These are phyloP conservation scores for Henningerozyma blattae DNA, from an alignment of 805 yeast species.

Conservation along the genomic window DNA sequence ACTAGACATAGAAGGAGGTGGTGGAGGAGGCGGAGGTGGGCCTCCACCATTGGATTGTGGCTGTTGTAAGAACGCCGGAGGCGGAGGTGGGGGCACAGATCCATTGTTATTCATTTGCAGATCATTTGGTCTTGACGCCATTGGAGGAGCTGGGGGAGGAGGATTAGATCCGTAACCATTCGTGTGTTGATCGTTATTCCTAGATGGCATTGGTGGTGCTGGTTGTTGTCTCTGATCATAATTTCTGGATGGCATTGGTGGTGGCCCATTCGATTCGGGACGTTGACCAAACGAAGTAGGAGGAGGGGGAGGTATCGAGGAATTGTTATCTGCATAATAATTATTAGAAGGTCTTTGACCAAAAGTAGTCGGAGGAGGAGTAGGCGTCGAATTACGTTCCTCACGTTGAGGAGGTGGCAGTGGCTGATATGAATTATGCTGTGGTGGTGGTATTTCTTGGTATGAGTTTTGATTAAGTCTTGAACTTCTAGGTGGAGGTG, in stretches of 20 bases:
- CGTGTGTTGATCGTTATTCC: no score
- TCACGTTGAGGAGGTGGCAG: conserved; percentile 4
- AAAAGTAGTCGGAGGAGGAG: conserved; percentile 3
- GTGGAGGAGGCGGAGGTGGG: conserved; percentile 10
- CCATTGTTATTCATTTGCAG: no score
- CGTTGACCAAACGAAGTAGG: conserved; percentile 1
- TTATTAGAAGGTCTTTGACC: not conserved
- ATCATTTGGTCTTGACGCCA: no score
- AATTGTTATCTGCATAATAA: not conserved
- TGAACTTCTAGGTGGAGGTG: conserved; percentile 13
- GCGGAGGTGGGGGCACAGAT: conserved; percentile 10
- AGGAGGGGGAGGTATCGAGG: conserved; percentile 5
- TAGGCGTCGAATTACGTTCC: conserved; percentile 3
- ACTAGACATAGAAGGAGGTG: conserved; percentile 6
- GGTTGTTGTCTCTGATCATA: conserved; percentile 2
- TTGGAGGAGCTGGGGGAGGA: conserved; percentile 9
- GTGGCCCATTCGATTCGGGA: not conserved
- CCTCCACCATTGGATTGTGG: conserved; percentile 6
- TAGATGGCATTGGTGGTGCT: conserved; percentile 4
- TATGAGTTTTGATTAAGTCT: no score
- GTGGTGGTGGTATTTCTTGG: conserved; percentile 2
- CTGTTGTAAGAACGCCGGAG: conserved; percentile 7
- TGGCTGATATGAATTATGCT: not conserved
- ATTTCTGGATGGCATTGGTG: not conserved
- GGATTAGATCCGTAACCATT: not conserved